Percentiles rank a stretch among this genome's conserved stretches.
Conservation (phyloP, 805 yeast species). For the Ogataea paraovalis region DNA sequence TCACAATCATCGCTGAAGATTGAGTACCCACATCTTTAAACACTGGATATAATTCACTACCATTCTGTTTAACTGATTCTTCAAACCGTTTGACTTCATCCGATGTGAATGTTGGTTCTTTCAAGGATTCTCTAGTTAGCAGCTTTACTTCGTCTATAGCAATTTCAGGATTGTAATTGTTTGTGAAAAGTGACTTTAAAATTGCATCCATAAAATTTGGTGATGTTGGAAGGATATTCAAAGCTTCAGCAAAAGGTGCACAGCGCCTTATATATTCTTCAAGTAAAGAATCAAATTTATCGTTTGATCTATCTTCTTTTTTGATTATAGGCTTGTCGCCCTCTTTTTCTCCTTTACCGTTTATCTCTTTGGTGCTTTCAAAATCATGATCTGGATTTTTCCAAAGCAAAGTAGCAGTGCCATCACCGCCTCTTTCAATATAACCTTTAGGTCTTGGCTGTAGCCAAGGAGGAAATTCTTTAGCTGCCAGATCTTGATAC, state of each 20-base stretch:
- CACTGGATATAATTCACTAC: conserved; percentile 77
- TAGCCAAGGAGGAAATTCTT: conserved; percentile 67
- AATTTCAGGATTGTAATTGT: conserved; percentile 43
- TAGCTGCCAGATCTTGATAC: conserved; percentile 36
- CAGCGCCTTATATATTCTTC: conserved; percentile 56
- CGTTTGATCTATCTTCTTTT: neutral
- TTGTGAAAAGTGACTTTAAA: conserved; percentile 48
- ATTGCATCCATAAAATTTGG: conserved; percentile 83
- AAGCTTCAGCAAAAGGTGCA: conserved; percentile 48
- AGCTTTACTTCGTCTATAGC: conserved; percentile 45
- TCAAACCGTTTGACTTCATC: conserved; percentile 71
- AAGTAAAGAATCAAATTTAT: conserved; percentile 18
- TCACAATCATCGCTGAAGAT: conserved; percentile 70
- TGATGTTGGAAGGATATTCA: conserved; percentile 56
- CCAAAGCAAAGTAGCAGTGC: conserved; percentile 67
- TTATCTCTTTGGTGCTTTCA: neutral
- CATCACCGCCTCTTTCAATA: conserved; percentile 77
- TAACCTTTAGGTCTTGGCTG: conserved; percentile 79
- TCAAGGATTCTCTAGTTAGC: conserved; percentile 54
- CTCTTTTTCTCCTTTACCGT: neutral
- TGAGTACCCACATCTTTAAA: conserved; percentile 69
- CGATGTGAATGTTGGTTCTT: conserved; percentile 70
- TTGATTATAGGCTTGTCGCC: no score
- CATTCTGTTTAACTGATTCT: conserved; percentile 64
- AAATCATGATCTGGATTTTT: conserved; percentile 31